Evolutionary conservation across 2,329 filamentous ascomycete genomes (phyloP), one percentile per base, ranked within the genome.

Genomic region (Epicoccum nigrum): DNA sequence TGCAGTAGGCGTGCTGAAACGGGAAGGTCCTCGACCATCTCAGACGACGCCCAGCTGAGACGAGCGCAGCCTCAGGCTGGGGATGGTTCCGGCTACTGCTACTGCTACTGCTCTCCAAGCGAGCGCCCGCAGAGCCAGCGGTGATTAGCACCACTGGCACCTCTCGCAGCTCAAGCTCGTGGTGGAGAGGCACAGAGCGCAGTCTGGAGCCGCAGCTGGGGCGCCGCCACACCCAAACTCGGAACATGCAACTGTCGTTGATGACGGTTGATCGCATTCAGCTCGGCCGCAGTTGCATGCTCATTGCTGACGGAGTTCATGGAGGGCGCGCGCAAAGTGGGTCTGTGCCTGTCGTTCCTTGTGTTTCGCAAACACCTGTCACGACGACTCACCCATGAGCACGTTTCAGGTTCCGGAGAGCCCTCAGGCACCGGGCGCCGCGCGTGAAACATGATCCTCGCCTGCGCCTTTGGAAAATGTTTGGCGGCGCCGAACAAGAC

Each of bases 1-100:
- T n/a, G n/a, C n/a, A n/a, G n/a, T n/a, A n/a, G 59, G 59, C 59
- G 34, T 11, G 27, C 42, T 64, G 61, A 64, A 65, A 65, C 63
- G 54, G 56, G 59, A 56, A 63, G 61, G 56, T 53, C 38, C 43
- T 40, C 52, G 56, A 56, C 51, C 53, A 50, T 39, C 54, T 40
- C 43, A 44, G 43, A 51, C 60, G 59, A 59, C 49, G 56, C 53
- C 59, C 20, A 57, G 50, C 45, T 65, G 62, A 54, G 58, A 65
- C 63, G 55, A 27, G 54, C 35, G 42, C 38, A 58, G 60, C 63
- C 55, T 62, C 63, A 64, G 48, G 44, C 37, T 17, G 37, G 37
- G 5, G 15, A 16, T 6, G 5, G 13, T 15, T 13, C 37, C n/a
- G n/a, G n/a, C n/a, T n/a, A n/a, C n/a, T n/a, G n/a, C n/a, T n/a